Conservation (phyloP, 345 rosid species). For the Hypericum perforatum region DNA sequence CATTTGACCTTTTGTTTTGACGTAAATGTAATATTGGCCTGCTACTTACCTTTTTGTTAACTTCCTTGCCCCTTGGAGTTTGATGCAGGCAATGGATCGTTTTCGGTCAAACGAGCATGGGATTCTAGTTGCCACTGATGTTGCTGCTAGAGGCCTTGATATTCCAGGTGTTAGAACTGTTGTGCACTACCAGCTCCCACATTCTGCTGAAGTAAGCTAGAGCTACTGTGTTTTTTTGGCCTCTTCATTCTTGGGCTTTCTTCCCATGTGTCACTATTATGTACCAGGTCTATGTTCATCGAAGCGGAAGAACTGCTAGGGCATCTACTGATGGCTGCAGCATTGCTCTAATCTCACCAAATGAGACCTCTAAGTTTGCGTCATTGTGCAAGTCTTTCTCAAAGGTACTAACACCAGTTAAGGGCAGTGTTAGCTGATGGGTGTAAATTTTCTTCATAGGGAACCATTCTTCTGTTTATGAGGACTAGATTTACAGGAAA, state of each 20-base stretch:
- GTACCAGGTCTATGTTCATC: constrained; percentile 79
- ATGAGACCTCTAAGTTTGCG: constrained; percentile 72
- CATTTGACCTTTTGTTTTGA: too few relatives aligned
- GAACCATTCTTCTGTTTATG: too few relatives aligned
- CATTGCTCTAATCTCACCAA: constrained; percentile 72
- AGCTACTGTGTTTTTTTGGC: constrained; percentile 5
- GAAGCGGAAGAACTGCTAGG: constrained; percentile 98
- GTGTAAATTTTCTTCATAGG: background rate
- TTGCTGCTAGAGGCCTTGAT: constrained; percentile 98
- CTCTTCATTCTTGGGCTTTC: constrained; percentile 3
- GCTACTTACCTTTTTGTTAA: background rate
- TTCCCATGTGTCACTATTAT: constrained; percentile 6
- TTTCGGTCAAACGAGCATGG: constrained; percentile 73
- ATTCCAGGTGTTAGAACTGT: constrained; percentile 89
- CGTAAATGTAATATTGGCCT: too few relatives aligned
- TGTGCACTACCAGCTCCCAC: constrained; percentile 96
- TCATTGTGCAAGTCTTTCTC: constrained; percentile 82
- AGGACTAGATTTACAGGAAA: too few relatives aligned
- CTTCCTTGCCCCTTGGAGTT: constrained; percentile 1
- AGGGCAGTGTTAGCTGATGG: background rate
- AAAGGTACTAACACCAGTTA: constrained; percentile 37
- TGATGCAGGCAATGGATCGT: constrained; percentile 70
- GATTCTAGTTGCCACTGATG: constrained; percentile 87
- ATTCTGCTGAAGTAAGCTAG: constrained; percentile 73
- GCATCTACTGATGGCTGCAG: constrained; percentile 93